Base-by-base conservation (phyloP, 345 rosid species). In the Melaleuca quinquenervia region DNA sequence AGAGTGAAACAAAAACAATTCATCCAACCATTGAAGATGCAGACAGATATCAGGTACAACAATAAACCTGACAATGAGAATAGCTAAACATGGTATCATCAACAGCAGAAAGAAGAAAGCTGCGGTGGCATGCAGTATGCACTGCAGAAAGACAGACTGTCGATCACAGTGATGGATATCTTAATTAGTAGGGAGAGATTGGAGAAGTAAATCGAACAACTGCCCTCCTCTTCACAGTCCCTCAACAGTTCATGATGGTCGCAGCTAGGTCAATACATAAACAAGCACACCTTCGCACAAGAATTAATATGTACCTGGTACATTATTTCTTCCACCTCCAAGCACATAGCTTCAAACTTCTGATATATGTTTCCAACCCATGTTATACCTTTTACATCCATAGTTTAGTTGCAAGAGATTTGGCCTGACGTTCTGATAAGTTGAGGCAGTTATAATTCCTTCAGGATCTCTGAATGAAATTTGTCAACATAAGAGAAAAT, bases 281-380 rank as follows among this genome's bases (percentile, higher is more conserved):
- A 29, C 56, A 52, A 83, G 84, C 50, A 52, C 14, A 83, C 62
- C 21, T 49, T 36, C 29, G 60, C 9, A 20, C 6, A 70, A 86
- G 84, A 83, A 82, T 50, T 22, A 85, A 52, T 9, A 36, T 85
- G 51, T 90, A 94, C 98, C 99, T 92, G 94, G 83, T 92, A 93
- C 87, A 96, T 91, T 86, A 92, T 89, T 84, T 96, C 99, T 94
- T 96, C 99, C 82, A 95, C 96, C 94, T 96, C 98, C 92, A 95
- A 91, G 90, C 95, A 96, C 95, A 95, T 88, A 83, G 95, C 91
- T 93, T 96, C 99, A 89, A 95, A 94, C 93, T 93, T 95, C 91
- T 93, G 92, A 87, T 93, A 96, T 56, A 91, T 91, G 88, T 93
- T 91, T 20, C 96, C 99, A 60, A 92, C 95, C 98, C 98, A 95